Evolutionary conservation across 2,329 filamentous ascomycete species (phyloP), one percentile per base, ranked within the genome.

Genomic region (Ophiosphaerella narmari): DNA sequence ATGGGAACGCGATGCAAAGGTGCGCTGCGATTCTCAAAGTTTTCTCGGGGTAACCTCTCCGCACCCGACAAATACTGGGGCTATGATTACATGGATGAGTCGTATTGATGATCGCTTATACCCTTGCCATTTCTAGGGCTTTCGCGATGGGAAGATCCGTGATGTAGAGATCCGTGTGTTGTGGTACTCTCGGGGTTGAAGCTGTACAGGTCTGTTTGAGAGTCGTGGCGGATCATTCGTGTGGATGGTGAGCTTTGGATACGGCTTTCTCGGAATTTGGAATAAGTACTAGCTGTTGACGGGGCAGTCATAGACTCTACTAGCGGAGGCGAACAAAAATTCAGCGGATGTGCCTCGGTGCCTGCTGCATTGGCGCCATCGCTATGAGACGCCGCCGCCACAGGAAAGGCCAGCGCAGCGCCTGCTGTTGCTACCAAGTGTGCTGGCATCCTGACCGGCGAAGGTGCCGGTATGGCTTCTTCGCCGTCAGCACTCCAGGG

Each of bases 41-140:
- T 29, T 3, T 54, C 47, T 7, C 36, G 38, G 13, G 48, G 48
- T 33, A 48, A n/a, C 6, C 36, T 54, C 40, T 44, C 45, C 16
- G 32, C 26, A 18, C 8, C 14, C 1, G 43, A 26, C n/a, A 57
- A 43, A 39, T 42, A 48, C 6, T 61, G 58, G 7, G 54, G 39
- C 18, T 52, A 57, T 2, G 53, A 70, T 5, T 50, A 74, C 9
- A 39, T 14, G 21, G 52, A 45, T 29, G 56, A 51, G 9, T 37
- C 43, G 36, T 79, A 79, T 13, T 60, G 62, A 26, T 76, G 63
- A 2, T 76, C 77, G 36, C 67, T 78, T 26, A 77, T 64, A 6
- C 78, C 55, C 1, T 67, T 71, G 6, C 62, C 62, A 12, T 70
- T 66, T 29, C 57, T 63, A 3, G 66, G 43, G 12, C 62, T 36